Conservation (phyloP, 768 basidiomycete species). For the Lentinula edodes region DNA sequence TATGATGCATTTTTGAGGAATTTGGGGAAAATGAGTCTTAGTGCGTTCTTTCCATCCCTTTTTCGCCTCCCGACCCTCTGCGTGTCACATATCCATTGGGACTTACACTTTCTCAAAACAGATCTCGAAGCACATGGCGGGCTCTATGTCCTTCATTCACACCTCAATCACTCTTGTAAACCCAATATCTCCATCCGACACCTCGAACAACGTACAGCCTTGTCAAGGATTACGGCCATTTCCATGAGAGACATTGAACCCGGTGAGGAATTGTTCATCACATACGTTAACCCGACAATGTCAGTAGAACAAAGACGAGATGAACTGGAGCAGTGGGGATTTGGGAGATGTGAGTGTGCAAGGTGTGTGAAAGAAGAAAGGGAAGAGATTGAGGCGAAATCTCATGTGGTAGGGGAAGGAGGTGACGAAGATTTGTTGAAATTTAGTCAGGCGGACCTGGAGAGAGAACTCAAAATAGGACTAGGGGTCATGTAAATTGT, state of each 20-base stretch:
- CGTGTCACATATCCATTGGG: neutral
- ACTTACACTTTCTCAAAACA: constrained; percentile 15
- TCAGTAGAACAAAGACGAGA: constrained; percentile 41
- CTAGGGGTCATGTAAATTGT: constrained; percentile 42
- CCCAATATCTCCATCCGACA: constrained; percentile 81
- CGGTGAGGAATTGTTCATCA: constrained; percentile 73
- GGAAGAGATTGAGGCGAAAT: constrained; percentile 25
- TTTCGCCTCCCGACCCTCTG: neutral
- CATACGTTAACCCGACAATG: constrained; percentile 71
- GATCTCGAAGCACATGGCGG: constrained; percentile 86
- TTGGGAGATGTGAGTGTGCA: constrained; percentile 62
- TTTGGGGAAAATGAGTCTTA: constrained; percentile 75
- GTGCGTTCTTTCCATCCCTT: constrained; percentile 53
- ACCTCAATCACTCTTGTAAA: constrained; percentile 80
- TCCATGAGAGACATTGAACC: constrained; percentile 56
- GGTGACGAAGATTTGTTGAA: constrained; percentile 7
- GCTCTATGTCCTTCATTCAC: constrained; percentile 79
- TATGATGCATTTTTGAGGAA: constrained; percentile 68
- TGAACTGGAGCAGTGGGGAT: constrained; percentile 68
- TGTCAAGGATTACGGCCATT: constrained; percentile 71
- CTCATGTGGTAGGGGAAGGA: neutral
- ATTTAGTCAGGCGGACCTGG: constrained; percentile 41
- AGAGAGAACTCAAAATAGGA: constrained; percentile 57
- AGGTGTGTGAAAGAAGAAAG: constrained; percentile 61
- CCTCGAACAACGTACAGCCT: constrained; percentile 60